Conservation (phyloP, 768 basidiomycete genomes). For the Rhizopogon rudus region DNA sequence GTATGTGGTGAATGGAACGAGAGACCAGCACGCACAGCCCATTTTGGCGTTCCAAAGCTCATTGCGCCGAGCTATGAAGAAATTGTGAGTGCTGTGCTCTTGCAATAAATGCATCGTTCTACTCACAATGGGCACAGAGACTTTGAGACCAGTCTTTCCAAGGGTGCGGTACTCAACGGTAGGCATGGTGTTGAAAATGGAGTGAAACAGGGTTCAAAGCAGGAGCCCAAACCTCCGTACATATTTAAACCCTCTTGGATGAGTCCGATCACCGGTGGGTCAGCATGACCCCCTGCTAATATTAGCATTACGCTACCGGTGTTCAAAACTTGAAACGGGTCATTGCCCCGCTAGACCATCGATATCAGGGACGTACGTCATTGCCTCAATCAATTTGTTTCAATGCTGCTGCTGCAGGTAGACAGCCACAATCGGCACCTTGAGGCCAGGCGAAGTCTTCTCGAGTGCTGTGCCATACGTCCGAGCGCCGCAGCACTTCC, state of each 20-base stretch:
- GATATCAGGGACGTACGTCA: too few species aligned
- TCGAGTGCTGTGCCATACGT: too few species aligned
- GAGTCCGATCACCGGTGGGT: too few species aligned
- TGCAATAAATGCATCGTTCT: too few species aligned
- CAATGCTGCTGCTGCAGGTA: too few species aligned
- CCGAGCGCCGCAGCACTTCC: too few species aligned
- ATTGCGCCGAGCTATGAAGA: constrained; percentile 20
- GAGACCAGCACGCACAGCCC: constrained; percentile 14
- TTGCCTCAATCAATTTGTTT: too few species aligned
- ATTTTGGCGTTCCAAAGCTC: constrained; percentile 22
- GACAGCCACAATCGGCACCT: too few species aligned
- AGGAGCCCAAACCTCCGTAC: neutral
- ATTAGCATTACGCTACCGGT: neutral
- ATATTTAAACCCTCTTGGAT: neutral
- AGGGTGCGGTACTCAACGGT: constrained; percentile 26
- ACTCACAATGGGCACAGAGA: constrained; percentile 30
- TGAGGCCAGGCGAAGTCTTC: too few species aligned
- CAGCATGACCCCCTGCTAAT: too few species aligned
- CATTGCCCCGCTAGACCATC: too few species aligned
- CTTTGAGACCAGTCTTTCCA: constrained; percentile 27
- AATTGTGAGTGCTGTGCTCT: neutral
- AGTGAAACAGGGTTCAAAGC: neutral
- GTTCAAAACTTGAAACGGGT: too few species aligned
- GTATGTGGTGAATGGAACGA: neutral
- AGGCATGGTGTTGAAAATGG: constrained; percentile 5